Conservation (phyloP, 2,329 filamentous ascomycete genomes). For the Trichoderma sp. region DNA sequence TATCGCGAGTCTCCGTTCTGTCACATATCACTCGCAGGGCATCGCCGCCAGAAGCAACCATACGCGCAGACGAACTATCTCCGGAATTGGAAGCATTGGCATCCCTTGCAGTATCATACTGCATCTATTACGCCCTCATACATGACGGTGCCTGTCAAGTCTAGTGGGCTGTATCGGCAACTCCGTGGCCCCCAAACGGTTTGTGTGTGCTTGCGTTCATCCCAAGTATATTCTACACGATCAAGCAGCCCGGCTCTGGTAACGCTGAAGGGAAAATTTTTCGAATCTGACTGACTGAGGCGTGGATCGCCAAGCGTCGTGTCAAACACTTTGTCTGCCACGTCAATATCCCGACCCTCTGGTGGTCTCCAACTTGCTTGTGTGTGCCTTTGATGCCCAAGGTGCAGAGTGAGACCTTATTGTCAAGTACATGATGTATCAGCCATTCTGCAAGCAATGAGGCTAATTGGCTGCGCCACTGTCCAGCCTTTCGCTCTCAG, state of each 20-base stretch:
- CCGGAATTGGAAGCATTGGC: background rate
- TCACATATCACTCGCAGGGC: background rate
- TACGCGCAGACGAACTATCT: background rate
- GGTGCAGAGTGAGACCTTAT: slow-evolving; percentile 37
- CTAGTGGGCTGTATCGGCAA: background rate
- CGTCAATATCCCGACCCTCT: slow-evolving; percentile 32
- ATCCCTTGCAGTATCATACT: slow-evolving; percentile 17
- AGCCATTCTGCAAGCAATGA: slow-evolving; percentile 28
- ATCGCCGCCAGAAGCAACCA: background rate
- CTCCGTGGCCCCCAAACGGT: background rate
- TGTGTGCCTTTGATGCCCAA: slow-evolving; percentile 38
- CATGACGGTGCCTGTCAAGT: slow-evolving; percentile 15
- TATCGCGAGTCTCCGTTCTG: background rate
- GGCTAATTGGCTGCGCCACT: slow-evolving; percentile 36
- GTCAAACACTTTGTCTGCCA: background rate
- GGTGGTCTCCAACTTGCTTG: slow-evolving; percentile 34
- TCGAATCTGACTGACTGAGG: slow-evolving; percentile 31
- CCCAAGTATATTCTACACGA: slow-evolving; percentile 60
- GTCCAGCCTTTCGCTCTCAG: slow-evolving; percentile 37
- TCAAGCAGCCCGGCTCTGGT: slow-evolving; percentile 71
- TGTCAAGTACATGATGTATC: slow-evolving; percentile 28
- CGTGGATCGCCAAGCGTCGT: background rate
- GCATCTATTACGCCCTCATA: slow-evolving; percentile 9
- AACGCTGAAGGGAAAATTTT: slow-evolving; percentile 30
- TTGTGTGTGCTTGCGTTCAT: background rate